A percentile compares a stretch with the other conserved stretches of the same genome.
phyloP scores from a whole-genome alignment of 352 stramenopile genomes.

The Globisporangium megalacanthum region DNA sequence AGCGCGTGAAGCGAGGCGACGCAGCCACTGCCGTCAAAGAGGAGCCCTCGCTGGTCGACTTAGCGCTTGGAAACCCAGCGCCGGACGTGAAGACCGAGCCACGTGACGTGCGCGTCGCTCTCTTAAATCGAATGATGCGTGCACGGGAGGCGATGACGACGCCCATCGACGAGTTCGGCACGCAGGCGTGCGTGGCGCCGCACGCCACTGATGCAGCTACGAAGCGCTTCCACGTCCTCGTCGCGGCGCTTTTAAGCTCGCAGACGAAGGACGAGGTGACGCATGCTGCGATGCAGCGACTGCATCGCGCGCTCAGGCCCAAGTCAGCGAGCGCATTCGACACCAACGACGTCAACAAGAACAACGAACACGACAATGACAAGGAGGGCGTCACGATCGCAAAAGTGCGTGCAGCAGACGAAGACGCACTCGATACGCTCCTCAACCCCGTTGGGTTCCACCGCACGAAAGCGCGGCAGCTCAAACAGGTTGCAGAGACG shows the following conservation, averaged over 20 bases:
- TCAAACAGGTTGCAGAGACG: slow-evolving; percentile 79
- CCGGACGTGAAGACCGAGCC: not conserved
- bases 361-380: not conserved
- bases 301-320: slow-evolving; percentile 40
- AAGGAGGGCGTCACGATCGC: slow-evolving; percentile 77
- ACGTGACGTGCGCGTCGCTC: slow-evolving; percentile 16
- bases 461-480: slow-evolving; percentile 95
- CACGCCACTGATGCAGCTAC: slow-evolving; percentile 8
- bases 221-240: slow-evolving; percentile 91
- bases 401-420: slow-evolving; percentile 79
- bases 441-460: slow-evolving; percentile 94
- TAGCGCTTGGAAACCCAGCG: not conserved
- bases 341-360: too few relatives aligned
- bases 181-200: slow-evolving; percentile 48
- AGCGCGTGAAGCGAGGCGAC: slow-evolving; percentile 9
- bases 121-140: slow-evolving; percentile 34
- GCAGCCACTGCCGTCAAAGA: not conserved
- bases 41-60: not conserved
- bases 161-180: slow-evolving; percentile 64
- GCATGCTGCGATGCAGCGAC: slow-evolving; percentile 59
- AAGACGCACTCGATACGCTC: slow-evolving; percentile 80
- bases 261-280: slow-evolving; percentile 96
- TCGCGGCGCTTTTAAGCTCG: slow-evolving; percentile 95
- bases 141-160: slow-evolving; percentile 29
- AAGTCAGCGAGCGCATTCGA: too few relatives aligned